Conservation (phyloP, 2,329 filamentous ascomycete genomes). For the Blastomyces gilchristii region DNA sequence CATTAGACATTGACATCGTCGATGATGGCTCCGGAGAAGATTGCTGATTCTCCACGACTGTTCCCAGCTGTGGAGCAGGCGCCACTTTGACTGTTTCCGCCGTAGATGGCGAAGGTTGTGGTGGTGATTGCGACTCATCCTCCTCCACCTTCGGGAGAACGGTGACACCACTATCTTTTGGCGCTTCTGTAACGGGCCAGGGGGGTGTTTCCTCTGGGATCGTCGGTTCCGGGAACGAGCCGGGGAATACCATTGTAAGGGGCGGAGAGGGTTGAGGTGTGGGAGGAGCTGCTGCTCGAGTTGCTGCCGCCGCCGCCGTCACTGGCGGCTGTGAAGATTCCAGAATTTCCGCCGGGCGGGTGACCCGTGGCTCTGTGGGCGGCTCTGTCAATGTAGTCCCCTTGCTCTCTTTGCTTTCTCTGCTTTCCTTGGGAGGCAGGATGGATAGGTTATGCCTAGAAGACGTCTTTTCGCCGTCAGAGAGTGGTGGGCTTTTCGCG, state of each 20-base stretch:
- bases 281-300: not conserved
- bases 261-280: not conserved
- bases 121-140: not conserved
- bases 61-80: not conserved
- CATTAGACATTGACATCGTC: not conserved
- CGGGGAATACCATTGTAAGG: not conserved
- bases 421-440: constrained; percentile 11
- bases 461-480: constrained; percentile 26
- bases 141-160: constrained; percentile 6
- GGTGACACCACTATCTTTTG: not conserved
- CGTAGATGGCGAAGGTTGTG: not conserved
- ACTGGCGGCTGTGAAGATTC: not conserved
- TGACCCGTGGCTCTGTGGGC: not conserved
- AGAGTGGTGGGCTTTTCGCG: constrained; percentile 41
- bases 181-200: not conserved
- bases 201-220: constrained; percentile 5
- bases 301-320: not conserved
- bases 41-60: not conserved
- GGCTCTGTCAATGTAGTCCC: not conserved
- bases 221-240: constrained; percentile 1
- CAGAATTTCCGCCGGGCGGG: not conserved
- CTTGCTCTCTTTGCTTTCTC: no score
- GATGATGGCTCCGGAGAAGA: not conserved
- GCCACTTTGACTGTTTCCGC: not conserved
- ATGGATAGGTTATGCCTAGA: constrained; percentile 30